A percentile compares a stretch with the other conserved stretches of the same genome.
Evolutionary conservation across 164 flowering plant species (phyloP).

Genomic region (Amborella trichopoda): DNA sequence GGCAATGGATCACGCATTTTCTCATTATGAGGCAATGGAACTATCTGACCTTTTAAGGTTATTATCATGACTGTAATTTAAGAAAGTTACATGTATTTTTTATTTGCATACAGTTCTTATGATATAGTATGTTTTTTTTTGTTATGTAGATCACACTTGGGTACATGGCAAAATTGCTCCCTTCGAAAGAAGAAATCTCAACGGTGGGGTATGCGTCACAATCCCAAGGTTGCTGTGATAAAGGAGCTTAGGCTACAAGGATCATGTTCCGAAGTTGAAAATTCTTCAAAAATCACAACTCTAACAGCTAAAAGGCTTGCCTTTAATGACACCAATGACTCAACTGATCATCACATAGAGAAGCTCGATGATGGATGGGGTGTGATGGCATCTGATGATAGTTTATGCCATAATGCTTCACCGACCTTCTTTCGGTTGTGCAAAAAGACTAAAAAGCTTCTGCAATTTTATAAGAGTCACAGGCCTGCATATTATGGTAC

Average conservation of each 20-base stretch:
- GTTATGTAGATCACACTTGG: constrained; percentile 46
- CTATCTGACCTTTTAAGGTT: constrained; percentile 41
- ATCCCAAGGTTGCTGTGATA: constrained; percentile 56
- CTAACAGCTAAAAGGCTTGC: constrained; percentile 16
- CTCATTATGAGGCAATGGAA: constrained; percentile 15
- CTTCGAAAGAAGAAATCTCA: constrained; percentile 28
- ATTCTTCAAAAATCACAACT: constrained; percentile 5
- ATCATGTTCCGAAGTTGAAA: constrained; percentile 10
- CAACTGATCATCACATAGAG: constrained; percentile 21
- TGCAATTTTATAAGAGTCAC: constrained; percentile 82
- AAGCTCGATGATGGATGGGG: constrained; percentile 42
- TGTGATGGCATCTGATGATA: constrained; percentile 20
- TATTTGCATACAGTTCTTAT: not conserved
- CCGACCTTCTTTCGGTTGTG: constrained; percentile 8
- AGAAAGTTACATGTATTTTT: not conserved
- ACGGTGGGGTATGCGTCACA: constrained; percentile 72
- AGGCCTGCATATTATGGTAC: constrained; percentile 97
- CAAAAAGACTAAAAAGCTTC: constrained; percentile 41
- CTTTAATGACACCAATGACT: constrained; percentile 11
- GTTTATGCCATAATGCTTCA: constrained; percentile 11
- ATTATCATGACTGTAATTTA: constrained; percentile 1
- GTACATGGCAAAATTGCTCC: constrained; percentile 41
- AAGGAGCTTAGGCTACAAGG: constrained; percentile 63
- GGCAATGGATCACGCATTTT: constrained; percentile 50
- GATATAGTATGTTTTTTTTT: not conserved